phyloP scores from a whole-genome alignment of 116 monocot genomes.

The Trichopus zeylanicus region DNA sequence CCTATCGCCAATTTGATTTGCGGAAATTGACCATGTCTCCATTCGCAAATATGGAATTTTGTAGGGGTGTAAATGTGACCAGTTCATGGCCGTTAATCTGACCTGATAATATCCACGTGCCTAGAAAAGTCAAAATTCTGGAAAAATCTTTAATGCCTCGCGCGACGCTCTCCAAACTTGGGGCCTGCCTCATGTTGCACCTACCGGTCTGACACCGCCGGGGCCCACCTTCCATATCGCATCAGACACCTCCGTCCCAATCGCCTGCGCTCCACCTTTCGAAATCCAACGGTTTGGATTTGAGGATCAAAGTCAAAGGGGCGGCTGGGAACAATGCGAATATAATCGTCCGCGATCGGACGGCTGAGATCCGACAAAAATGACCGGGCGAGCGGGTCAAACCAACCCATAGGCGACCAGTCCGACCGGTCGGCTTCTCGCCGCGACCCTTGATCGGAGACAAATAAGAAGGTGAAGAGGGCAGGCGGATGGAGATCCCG shows the following conservation, averaged over 20 bases:
- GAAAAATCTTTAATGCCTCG: too few relatives aligned
- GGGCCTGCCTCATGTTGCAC: background rate
- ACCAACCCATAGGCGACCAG: background rate
- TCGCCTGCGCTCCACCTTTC: too few relatives aligned
- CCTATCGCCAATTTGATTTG: too few relatives aligned
- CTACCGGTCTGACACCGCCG: background rate
- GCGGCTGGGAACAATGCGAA: too few relatives aligned
- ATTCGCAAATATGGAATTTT: too few relatives aligned
- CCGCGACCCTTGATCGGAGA: background rate
- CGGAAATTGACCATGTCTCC: too few relatives aligned
- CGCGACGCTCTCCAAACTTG: background rate
- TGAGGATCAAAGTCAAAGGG: background rate
- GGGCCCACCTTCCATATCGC: background rate
- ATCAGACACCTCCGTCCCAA: too few relatives aligned
- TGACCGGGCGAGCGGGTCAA: background rate
- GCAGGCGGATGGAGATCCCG: background rate
- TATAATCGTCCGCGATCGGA: too few relatives aligned
- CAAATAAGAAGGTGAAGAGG: background rate
- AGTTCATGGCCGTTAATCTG: too few relatives aligned
- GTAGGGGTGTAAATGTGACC: too few relatives aligned
- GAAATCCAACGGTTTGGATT: background rate
- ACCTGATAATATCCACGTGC: too few relatives aligned
- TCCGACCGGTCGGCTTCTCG: background rate
- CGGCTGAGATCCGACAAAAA: background rate
- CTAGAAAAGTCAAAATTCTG: too few relatives aligned